phyloP scores from a whole-genome alignment of 2,329 filamentous ascomycete genomes.

The Hymenoscyphus occultus region DNA sequence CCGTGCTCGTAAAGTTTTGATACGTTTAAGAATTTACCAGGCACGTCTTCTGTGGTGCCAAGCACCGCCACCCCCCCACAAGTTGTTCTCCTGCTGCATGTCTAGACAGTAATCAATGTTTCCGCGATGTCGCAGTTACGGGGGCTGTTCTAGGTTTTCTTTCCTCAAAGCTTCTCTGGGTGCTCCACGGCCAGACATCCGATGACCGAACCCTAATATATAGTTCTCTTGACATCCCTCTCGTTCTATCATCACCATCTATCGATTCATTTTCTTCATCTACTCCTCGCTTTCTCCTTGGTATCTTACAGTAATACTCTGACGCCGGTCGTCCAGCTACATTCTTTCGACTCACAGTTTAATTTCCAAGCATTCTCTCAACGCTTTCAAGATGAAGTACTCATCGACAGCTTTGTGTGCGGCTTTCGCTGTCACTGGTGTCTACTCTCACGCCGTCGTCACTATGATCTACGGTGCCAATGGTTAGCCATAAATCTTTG shows the following conservation, averaged over 20 bases:
- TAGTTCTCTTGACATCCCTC: neutral
- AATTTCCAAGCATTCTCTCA: neutral
- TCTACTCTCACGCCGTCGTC: slow-evolving; percentile 55
- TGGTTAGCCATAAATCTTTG: slow-evolving; percentile 34
- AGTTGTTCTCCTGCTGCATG: neutral
- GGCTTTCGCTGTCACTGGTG: slow-evolving; percentile 41
- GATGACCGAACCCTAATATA: neutral
- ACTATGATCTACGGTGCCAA: slow-evolving; percentile 55
- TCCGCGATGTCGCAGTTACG: neutral
- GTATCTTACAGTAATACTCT: neutral
- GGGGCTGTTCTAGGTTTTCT: neutral
- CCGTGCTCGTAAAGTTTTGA: neutral
- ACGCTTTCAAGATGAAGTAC: slow-evolving; percentile 42
- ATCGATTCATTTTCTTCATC: neutral
- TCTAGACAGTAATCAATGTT: neutral
- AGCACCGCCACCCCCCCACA: neutral
- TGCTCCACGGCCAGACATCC: neutral
- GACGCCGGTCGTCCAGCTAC: neutral
- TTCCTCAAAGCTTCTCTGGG: neutral
- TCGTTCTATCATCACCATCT: neutral
- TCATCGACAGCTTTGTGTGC: slow-evolving; percentile 43
- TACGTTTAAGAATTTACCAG: neutral
- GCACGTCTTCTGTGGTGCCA: neutral
- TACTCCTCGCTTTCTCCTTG: neutral
- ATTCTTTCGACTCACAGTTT: neutral